Evolutionary conservation across 352 stramenopile species (phyloP), one percentile per base, ranked within the genome.

Genomic region (Globisporangium paddicum): DNA sequence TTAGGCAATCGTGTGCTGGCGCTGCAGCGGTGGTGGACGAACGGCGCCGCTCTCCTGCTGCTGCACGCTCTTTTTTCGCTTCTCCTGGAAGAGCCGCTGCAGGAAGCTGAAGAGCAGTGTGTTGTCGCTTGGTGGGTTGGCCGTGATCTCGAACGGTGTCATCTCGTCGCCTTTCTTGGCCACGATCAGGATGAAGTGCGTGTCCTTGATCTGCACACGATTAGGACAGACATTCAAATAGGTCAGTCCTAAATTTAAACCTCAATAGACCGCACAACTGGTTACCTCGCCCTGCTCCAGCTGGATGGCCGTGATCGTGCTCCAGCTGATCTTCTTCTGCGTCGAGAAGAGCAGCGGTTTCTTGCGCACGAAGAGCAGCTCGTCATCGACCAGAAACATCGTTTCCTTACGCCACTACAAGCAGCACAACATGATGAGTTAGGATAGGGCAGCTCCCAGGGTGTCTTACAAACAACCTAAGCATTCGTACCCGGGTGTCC

Each of bases 111-210:
- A 62, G 4, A 71, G 60, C 37, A 55, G 40, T 0, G 44, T 44
- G 46, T 76, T 76, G 52, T 71, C 64, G 21, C 61, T 44, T 8
- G 60, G 57, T 13, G 65, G 60, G 19, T 51, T 58, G 26, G 71
- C 46, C 7, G 69, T 70, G 19, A 81, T 49, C 56, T 81, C 69
- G 26, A 66, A 66, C 26, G 67, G 52, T 26, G 60, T 64, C 21
- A 74, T 57, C 35, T 69, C 66, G 10, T 75, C 69, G 3, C 61
- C 72, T 6, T 54, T 52, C 8, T 54, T 52, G 9, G 69, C 66
- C 19, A 81, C 70, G 16, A 78, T 55, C 32, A 81, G 44, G 34
- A 81, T 78, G 30, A 68, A 81, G 26, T 65, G 72, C 50, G 67
- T 69, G n/a, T 63, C 52, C 26, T 64, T 59, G 10, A 69, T 61